Conservation (phyloP, 2,329 filamentous ascomycete genomes). For the Blumeria hordei region DNA sequence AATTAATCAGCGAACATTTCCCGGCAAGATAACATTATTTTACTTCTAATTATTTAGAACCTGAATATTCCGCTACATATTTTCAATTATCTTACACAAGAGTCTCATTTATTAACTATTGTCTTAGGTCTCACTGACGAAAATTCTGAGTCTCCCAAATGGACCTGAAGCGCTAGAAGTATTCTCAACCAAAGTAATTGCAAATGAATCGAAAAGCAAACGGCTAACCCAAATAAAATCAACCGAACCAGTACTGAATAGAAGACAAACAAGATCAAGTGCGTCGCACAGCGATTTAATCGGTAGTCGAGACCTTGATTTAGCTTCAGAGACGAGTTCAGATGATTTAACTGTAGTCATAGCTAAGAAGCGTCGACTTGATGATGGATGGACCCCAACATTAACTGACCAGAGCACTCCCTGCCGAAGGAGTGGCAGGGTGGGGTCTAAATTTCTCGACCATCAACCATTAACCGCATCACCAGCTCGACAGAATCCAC, state of each 20-base stretch:
- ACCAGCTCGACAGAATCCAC: neutral
- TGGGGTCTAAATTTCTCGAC: conserved; percentile 3
- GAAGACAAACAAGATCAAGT: conserved; percentile 9
- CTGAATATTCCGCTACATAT: neutral
- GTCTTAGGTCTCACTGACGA: conserved; percentile 20
- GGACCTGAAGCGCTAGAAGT: conserved; percentile 21
- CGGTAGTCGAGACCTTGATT: conserved; percentile 4
- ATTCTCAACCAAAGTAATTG: conserved; percentile 14
- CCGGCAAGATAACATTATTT: neutral
- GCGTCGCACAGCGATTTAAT: conserved; percentile 6
- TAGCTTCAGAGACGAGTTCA: conserved; percentile 9
- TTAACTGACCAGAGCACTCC: conserved; percentile 6
- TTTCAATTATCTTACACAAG: neutral
- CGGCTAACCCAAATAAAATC: conserved; percentile 3
- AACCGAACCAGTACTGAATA: conserved; percentile 4
- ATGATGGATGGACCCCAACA: conserved; percentile 5
- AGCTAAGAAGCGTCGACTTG: conserved; percentile 9
- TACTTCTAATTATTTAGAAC: neutral
- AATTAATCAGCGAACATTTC: no score
- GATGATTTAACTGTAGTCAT: conserved; percentile 3
- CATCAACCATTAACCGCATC: conserved; percentile 5
- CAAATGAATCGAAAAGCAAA: conserved; percentile 4
- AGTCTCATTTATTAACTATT: neutral
- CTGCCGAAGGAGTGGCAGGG: conserved; percentile 6
- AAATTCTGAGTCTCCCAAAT: conserved; percentile 21